These are phyloP conservation scores for Lactarius evosmus DNA, from an alignment of 768 basidiomycete genomes.

Conservation along the genomic window DNA sequence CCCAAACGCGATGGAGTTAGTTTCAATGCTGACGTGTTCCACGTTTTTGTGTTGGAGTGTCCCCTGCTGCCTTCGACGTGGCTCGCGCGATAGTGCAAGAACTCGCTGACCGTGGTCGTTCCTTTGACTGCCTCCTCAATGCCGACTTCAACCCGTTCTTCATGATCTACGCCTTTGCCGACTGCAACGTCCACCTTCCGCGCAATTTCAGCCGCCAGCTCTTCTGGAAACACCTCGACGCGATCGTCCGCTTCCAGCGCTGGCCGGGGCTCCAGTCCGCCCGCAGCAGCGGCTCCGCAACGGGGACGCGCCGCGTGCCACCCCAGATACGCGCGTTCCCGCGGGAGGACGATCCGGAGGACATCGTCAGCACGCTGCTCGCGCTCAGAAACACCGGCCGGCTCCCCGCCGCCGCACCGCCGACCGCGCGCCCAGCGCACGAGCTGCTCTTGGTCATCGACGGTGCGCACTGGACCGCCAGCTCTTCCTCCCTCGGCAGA, in stretches of 20 bases:
- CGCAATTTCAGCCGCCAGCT: constrained; percentile 3
- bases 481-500: background rate
- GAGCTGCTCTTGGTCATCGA: background rate
- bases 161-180: constrained; percentile 16
- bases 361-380: background rate
- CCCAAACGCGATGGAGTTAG: background rate
- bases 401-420: background rate
- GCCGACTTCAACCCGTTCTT: constrained; percentile 10
- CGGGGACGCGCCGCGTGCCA: background rate
- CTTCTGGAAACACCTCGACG: constrained; percentile 15
- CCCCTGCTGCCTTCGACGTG: background rate
- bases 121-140: background rate
- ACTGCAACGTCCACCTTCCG: constrained; percentile 4
- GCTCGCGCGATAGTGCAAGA: background rate
- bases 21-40: background rate
- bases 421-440: background rate
- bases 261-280: constrained; percentile 1
- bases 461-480: background rate
- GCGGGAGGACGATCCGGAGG: background rate
- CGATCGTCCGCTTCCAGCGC: background rate
- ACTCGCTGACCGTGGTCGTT: background rate
- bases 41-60: background rate
- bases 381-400: background rate
- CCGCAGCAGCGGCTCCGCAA: background rate
- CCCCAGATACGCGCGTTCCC: background rate